Evolutionary conservation across 768 basidiomycete species (phyloP), one percentile per base, ranked within the genome.

Genomic region (Termitomyces sp.): DNA sequence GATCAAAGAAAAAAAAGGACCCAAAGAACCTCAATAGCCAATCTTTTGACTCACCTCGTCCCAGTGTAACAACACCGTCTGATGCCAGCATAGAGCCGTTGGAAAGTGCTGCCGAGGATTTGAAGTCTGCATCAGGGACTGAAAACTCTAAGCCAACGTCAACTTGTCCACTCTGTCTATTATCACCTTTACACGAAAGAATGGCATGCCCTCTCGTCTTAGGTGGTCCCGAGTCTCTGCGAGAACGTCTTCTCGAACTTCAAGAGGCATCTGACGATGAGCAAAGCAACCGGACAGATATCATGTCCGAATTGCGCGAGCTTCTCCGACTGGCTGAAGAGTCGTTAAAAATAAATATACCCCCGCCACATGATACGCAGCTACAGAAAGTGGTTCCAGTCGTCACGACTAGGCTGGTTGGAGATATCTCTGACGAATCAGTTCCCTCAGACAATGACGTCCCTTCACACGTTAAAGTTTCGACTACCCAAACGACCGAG

Each of bases 131-230:
- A 33, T 44, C 14, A n/a, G 30, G 9, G 50, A 32, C 5, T n/a
- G 26, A 35, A 26, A 38, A 26, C 49, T 20, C 33, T n/a, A 41
- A 41, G 48, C n/a, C 47, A 41, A 33, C 9, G 28, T 33, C 50
- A 54, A 35, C 59, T 9, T 82, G 85, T 60, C 78, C 78, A 43
- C 70, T 83, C 23, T 87, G 85, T 68, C 69, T 71, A 20, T 68
- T 68, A 48, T 61, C 63, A 4, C 77, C 81, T 7, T 71, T 74
- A 41, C 86, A 87, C 61, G 70, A 75, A 55, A 79, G 77, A n/a
- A 74, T 74, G 52, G 68, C 68, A 47, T 87, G 86, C 66, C 81
- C 82, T 5, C 67, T 77, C 26, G 72, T 87, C 28, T 59, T 71
- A 28, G 74, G 73, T 40, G 80, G 82, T 10, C 66, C 77, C 0